Evolutionary conservation across 106 monocot genomes (phyloP).

Genomic region (Phalaenopsis aphrodite): DNA sequence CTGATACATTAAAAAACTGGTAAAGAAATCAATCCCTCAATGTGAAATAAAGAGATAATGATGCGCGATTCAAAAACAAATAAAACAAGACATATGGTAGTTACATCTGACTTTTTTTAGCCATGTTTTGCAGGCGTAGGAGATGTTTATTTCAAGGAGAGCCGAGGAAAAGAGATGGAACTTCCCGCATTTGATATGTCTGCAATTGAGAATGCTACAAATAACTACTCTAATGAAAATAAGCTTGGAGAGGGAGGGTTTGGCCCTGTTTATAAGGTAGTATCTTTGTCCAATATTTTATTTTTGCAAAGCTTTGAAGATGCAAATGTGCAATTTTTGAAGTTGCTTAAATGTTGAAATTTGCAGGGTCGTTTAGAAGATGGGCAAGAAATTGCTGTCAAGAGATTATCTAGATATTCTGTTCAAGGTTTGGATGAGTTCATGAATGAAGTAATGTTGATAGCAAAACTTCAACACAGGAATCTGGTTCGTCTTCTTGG

Average conservation of each 20-base stretch:
- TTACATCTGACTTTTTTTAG: background rate
- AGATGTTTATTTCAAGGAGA: background rate
- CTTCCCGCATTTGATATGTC: conserved; percentile 16
- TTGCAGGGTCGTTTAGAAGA: conserved; percentile 14
- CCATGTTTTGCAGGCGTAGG: background rate
- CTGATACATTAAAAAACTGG: too few species aligned
- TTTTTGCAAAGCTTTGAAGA: too few species aligned
- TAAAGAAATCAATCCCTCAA: too few species aligned
- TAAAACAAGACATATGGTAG: background rate
- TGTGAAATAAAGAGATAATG: too few species aligned
- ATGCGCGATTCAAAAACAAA: too few species aligned
- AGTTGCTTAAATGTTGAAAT: background rate
- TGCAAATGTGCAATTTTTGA: background rate
- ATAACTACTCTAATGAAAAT: conserved; percentile 16
- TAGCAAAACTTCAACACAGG: conserved; percentile 25
- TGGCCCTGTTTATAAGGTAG: conserved; percentile 28
- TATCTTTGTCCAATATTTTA: background rate
- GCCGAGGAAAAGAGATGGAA: conserved; percentile 12
- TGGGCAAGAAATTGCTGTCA: conserved; percentile 26
- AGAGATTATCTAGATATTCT: conserved; percentile 21
- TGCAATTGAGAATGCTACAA: conserved; percentile 13
- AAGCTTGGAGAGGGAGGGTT: conserved; percentile 24
- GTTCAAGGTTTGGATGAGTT: conserved; percentile 19
- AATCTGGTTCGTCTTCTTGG: conserved; percentile 24
- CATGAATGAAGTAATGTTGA: conserved; percentile 24